These are phyloP conservation scores for Tilletia caries DNA, from an alignment of 1,284 basidiomycete genomes.

Conservation along the genomic window DNA sequence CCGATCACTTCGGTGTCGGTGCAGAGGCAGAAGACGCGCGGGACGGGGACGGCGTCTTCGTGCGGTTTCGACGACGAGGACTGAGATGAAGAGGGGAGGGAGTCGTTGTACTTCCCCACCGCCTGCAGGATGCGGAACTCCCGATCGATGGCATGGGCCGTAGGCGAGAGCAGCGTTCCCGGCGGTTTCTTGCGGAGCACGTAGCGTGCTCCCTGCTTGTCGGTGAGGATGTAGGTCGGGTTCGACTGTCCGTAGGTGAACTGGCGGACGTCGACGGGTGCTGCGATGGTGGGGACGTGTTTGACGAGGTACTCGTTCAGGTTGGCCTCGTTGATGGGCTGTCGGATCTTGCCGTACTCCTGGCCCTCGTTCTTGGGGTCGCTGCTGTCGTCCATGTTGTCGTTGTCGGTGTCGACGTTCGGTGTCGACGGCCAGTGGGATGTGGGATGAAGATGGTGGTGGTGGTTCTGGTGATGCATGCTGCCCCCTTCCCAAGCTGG, in stretches of 20 bases:
- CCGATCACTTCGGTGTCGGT: constrained; percentile 70
- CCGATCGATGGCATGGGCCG: constrained; percentile 89
- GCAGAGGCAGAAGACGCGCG: constrained; percentile 74
- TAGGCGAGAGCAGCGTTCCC: constrained; percentile 76
- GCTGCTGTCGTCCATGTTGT: constrained; percentile 14
- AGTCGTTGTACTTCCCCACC: constrained; percentile 31
- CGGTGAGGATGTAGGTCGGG: constrained; percentile 86
- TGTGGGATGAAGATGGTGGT: not conserved
- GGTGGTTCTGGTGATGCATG: no score
- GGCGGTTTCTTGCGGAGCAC: constrained; percentile 93
- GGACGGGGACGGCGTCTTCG: constrained; percentile 70
- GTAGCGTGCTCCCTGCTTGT: constrained; percentile 67
- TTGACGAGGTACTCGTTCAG: constrained; percentile 61
- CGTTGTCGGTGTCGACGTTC: not conserved
- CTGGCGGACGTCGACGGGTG: constrained; percentile 78
- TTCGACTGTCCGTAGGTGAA: constrained; percentile 76
- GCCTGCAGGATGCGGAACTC: constrained; percentile 79
- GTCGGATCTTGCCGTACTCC: constrained; percentile 37
- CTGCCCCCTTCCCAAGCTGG: no score
- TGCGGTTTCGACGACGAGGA: constrained; percentile 11
- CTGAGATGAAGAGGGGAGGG: constrained; percentile 6
- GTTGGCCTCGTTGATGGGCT: constrained; percentile 27
- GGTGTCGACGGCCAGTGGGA: not conserved
- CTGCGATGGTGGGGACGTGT: constrained; percentile 62
- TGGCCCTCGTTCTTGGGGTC: constrained; percentile 21